phyloP scores from a whole-genome alignment of 768 basidiomycete species.

The Leccinum barrowsii region DNA sequence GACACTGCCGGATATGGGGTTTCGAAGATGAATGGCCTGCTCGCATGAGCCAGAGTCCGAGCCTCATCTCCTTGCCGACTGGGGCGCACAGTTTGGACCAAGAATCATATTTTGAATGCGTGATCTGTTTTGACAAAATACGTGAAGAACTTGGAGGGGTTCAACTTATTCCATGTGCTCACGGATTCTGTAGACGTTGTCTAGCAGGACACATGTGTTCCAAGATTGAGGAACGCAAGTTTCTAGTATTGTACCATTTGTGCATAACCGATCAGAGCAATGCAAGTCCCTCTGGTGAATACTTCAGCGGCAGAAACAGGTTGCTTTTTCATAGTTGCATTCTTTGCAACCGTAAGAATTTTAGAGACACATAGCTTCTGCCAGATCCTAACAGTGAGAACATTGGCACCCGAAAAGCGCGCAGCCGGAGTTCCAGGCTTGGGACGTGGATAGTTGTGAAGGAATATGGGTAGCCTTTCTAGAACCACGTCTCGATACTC shows the following conservation, averaged over 20 bases:
- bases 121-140: slow-evolving; percentile 52
- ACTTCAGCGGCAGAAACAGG: background rate
- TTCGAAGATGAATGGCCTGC: slow-evolving; percentile 7
- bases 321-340: too few relatives aligned
- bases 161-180: slow-evolving; percentile 41
- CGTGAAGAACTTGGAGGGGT: slow-evolving; percentile 36
- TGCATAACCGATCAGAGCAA: slow-evolving; percentile 40
- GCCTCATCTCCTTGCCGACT: background rate
- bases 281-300: slow-evolving; percentile 33
- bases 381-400: too few relatives aligned
- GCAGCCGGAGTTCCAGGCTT: too few relatives aligned
- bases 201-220: slow-evolving; percentile 40
- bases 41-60: background rate
- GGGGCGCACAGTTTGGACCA: background rate
- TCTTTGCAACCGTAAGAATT: too few relatives aligned
- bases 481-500: too few relatives aligned
- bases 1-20: slow-evolving; percentile 24
- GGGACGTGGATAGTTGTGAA: too few relatives aligned
- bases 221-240: slow-evolving; percentile 48
- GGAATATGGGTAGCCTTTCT: too few relatives aligned
- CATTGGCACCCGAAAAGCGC: too few relatives aligned
- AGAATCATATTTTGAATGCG: slow-evolving; percentile 41
- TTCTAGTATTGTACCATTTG: slow-evolving; percentile 58
- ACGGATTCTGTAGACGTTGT: slow-evolving; percentile 54
- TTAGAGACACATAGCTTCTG: too few relatives aligned